Evolutionary conservation across 192 early-diverging fungal species (phyloP).

Genomic region (Backusella macrospora): DNA sequence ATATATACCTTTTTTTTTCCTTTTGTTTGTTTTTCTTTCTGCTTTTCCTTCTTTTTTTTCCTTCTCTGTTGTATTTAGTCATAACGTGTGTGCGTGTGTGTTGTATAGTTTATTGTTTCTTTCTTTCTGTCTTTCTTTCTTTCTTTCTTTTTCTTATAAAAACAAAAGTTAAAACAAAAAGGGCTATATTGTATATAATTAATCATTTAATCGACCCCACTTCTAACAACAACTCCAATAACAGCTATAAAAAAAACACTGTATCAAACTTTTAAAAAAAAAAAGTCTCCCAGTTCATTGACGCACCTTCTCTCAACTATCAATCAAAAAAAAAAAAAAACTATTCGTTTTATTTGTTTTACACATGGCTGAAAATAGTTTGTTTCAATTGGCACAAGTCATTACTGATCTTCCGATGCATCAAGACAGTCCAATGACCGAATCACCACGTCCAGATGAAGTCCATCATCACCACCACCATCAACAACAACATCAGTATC

Average conservation of each 20-base stretch:
- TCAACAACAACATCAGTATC: no score
- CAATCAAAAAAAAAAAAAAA: not conserved
- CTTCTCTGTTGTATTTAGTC: no score
- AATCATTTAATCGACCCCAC: no score
- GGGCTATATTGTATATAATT: not conserved
- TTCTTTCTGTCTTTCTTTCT: not conserved
- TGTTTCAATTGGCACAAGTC: conserved; percentile 19
- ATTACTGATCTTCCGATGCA: conserved; percentile 19
- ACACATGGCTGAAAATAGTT: conserved; percentile 9
- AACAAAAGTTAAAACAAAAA: not conserved
- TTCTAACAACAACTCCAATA: no score
- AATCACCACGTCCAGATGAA: conserved; percentile 9
- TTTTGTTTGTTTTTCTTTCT: no score
- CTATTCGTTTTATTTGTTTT: not conserved
- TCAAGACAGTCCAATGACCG: conserved; percentile 12
- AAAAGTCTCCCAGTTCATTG: not conserved
- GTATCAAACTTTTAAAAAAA: no score
- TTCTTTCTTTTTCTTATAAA: not conserved
- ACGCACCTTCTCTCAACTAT: not conserved
- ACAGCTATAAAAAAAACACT: no score
- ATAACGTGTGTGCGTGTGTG: no score
- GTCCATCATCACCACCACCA: not conserved
- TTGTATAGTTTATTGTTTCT: no score
- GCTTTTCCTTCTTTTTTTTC: no score
- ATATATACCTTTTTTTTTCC: no score